Evolutionary conservation across 768 basidiomycete genomes (phyloP), one percentile per base, ranked within the genome.

Genomic region (Suillus tomentosus): DNA sequence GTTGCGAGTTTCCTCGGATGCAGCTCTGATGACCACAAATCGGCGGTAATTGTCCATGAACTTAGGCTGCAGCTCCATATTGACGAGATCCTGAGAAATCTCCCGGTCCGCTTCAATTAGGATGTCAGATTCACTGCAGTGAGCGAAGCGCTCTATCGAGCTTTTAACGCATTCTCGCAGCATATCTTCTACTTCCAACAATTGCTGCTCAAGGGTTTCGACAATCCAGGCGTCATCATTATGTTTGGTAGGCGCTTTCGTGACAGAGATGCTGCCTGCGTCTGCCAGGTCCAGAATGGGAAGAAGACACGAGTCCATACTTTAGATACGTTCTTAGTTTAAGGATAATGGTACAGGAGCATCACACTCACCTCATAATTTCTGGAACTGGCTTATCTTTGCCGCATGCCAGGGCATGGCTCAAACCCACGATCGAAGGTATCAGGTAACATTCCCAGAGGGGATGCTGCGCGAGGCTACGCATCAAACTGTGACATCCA

Each of bases 381-480:
- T 10, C 71, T 68, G 31, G 69, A 72, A 53, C 63, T 34, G 65
- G 4, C 22, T 15, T 45, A 2, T 27, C 1, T 19, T 42, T 67
- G 65, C 61, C 22, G 60, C 11, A 68, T 11, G 22, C 67, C 14
- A 74, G 37, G 14, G 60, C 8, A 31, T 73, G 64, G 37, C 64
- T 63, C 9, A 86, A 76, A 61, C 87, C 90, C 36, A 94, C 74
- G 19, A 85, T 85, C 61, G 83, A 80, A 9, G 92, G 90, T 8
- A 87, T 70, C 27, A 94, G 77, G 70, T 88, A 92, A 61, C 85
- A 85, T 13, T 77, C 77, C 90, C 91, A 94, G 19, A 88, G 70
- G 27, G 86, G 87, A 69, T 92, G 90, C 47, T 82, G 78, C 62
- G 78, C 73, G 15, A 90, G 73, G 68, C 84, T 78, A 24, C 72